Evolutionary conservation across 202 grass and related monocot genomes (phyloP), one percentile per base, ranked within the genome.

Genomic region (Eragrostis tef): DNA sequence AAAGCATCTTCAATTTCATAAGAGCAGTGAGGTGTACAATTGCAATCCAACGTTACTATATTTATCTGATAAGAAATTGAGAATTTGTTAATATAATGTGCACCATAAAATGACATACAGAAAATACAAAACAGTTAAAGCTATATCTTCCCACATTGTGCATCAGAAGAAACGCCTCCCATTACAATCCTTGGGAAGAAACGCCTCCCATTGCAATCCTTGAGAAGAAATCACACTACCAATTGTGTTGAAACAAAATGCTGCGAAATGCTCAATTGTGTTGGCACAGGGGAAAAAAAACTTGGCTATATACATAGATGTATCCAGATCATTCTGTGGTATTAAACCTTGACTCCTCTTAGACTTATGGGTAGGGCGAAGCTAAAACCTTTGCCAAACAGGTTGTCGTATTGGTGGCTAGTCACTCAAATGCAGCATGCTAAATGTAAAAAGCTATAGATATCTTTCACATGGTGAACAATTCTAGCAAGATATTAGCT

Each of bases 1-100:
- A 14, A 61, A 26, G 26, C 11, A 79, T 79, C 24, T 79, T 24
- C 16, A 73, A 73, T 46, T 65, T 24, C 49, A 73, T 67, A n/a
- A 20, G 12, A 47, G 15, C n/a, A 53, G 17, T 39, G 1, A 3
- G 10, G 1, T 6, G 58, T 60, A 27, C 58, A 61, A 61, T 61
- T 61, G 58, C 12, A 1, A 22, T 16, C 47, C 2, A 34, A 24
- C 57, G 74, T 34, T 13, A 74, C 24, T 9, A 79, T 9, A 79
- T 39, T 57, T 20, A 78, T 77, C 31, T 39, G 17, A 15, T 19
- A 48, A 63, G 3, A 71, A 17, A 29, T 17, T 48, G 36, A 44
- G 7, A 25, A 44, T 31, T 25, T 20, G 20, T n/a, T 13, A 22
- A 27, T 44, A 17, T 10, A 65, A 9, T 64, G 9, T 21, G 58